Evolutionary conservation across 106 monocot species (phyloP), one percentile per base, ranked within the genome.

Genomic region (Dendrobium huoshanense): DNA sequence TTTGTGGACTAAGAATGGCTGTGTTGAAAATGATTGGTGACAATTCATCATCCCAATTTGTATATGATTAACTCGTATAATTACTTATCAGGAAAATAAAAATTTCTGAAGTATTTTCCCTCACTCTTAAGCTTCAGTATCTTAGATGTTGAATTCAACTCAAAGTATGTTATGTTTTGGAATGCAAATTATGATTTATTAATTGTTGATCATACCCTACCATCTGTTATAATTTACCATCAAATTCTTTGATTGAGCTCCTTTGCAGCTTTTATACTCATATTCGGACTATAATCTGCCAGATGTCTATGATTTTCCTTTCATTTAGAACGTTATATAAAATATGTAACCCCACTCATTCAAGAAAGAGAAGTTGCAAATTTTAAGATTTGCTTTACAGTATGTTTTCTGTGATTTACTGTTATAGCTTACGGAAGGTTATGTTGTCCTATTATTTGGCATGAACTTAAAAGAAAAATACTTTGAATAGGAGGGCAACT

Each of bases 401-500:
- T 45, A 2, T 85, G n/a, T 45, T 16, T 20, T 47, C 2, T 85
- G 37, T 45, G 16, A 59, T 42, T 41, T 59, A 0, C 45, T 75
- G 19, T 58, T 16, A 45, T 55, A 45, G 33, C 41, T 80, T 40
- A 22, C 77, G 16, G n/a, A 70, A 72, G 18, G 29, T 59, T 78
- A 17, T 78, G 13, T 72, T 70, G 70, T 73, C 5, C 49, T 56
- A 22, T 72, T 5, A 33, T 68, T 29, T 84, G 61, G 64, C 9
- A 70, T 82, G 47, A 1, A 22, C 58, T 67, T 68, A 5, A 56
- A 20, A 73, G 20, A 3, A 44, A 74, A 6, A 44, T 74, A 43
- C 9, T 76, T 88, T 77, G 20, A 77, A 78, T 81, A 96, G 96
- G 96, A 96, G 80, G 96, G 90, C 29, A 92, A 83, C 24, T 88